Conservation (phyloP, 495 filamentous ascomycete species). For the Bryoglossum gracile region DNA sequence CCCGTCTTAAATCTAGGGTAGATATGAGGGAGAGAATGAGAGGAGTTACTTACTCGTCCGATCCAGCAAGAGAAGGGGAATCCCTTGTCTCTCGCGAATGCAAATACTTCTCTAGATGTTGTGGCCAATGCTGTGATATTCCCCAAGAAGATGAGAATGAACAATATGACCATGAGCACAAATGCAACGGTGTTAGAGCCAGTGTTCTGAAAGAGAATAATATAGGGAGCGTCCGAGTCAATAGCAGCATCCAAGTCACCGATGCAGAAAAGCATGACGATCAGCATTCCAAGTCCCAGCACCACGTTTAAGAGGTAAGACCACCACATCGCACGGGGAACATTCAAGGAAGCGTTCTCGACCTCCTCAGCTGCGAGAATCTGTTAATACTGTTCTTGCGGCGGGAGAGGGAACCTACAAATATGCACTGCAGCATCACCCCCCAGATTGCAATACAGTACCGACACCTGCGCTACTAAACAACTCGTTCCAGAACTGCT, state of each 20-base stretch:
- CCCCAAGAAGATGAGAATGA: slow-evolving; percentile 36
- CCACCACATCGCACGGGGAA: slow-evolving; percentile 39
- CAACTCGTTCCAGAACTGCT: slow-evolving; percentile 28
- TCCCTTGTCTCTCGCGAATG: slow-evolving; percentile 45
- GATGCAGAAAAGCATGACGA: slow-evolving; percentile 37
- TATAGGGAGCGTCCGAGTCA: slow-evolving; percentile 40
- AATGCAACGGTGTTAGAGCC: slow-evolving; percentile 31
- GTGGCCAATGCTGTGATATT: slow-evolving; percentile 41
- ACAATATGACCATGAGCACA: slow-evolving; percentile 35
- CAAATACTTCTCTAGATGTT: slow-evolving; percentile 45
- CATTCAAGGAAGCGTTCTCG: slow-evolving; percentile 32
- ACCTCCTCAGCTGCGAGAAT: slow-evolving; percentile 33
- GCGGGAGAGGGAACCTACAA: background rate
- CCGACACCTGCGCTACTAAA: slow-evolving; percentile 32
- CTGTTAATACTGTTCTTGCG: background rate
- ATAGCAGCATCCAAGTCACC: slow-evolving; percentile 32
- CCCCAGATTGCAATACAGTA: slow-evolving; percentile 34
- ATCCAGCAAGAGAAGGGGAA: slow-evolving; percentile 15
- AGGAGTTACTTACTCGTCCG: slow-evolving; percentile 3
- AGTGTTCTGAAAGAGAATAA: slow-evolving; percentile 43
- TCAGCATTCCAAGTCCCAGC: slow-evolving; percentile 33
- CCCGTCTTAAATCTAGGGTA: background rate
- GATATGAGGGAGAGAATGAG: too few species aligned
- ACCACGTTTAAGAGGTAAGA: slow-evolving; percentile 33
- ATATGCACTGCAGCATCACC: slow-evolving; percentile 12